A percentile compares a stretch with the other conserved stretches of the same genome.
phyloP scores from a whole-genome alignment of 2,329 filamentous ascomycete species.

The Aspergillus unguis region DNA sequence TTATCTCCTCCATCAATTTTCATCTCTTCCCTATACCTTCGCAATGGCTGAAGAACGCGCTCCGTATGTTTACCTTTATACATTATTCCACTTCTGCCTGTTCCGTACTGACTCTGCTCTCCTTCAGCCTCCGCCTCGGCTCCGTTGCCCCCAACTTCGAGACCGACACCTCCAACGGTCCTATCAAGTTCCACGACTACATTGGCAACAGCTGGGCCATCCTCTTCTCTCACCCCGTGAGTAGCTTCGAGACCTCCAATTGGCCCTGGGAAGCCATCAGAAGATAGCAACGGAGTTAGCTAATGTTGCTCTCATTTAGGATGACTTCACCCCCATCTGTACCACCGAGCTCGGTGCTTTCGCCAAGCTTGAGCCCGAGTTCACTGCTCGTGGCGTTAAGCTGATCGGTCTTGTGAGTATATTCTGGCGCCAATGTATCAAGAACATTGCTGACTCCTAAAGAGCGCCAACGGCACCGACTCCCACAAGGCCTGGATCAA shows the following conservation, averaged over 20 bases:
- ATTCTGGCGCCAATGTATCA: background rate
- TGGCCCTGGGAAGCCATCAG: too few relatives aligned
- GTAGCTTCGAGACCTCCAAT: slow-evolving; percentile 3
- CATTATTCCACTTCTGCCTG: slow-evolving; percentile 1
- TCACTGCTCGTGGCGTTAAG: slow-evolving; percentile 82
- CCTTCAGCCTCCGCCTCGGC: slow-evolving; percentile 58
- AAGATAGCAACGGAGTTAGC: background rate
- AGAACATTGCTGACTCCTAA: slow-evolving; percentile 4
- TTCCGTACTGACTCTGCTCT: slow-evolving; percentile 11
- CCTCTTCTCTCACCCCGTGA: slow-evolving; percentile 66
- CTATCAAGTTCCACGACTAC: slow-evolving; percentile 69
- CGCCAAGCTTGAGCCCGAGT: slow-evolving; percentile 86
- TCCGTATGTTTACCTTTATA: slow-evolving; percentile 34
- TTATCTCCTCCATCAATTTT: slow-evolving; percentile 3
- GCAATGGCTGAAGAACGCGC: slow-evolving; percentile 44
- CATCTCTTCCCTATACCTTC: slow-evolving; percentile 10
- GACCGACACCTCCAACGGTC: slow-evolving; percentile 63
- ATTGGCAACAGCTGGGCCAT: slow-evolving; percentile 68
- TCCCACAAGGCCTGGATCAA: slow-evolving; percentile 87
- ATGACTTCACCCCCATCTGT: slow-evolving; percentile 91
- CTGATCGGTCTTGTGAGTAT: slow-evolving; percentile 70
- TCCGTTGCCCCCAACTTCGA: slow-evolving; percentile 67
- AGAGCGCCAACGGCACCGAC: slow-evolving; percentile 75
- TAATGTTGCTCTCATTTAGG: slow-evolving; percentile 19
- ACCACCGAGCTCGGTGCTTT: slow-evolving; percentile 95